These are phyloP conservation scores for Ceratorhiza oryzae-sativae DNA, from an alignment of 1,284 basidiomycete genomes.

Conservation along the genomic window DNA sequence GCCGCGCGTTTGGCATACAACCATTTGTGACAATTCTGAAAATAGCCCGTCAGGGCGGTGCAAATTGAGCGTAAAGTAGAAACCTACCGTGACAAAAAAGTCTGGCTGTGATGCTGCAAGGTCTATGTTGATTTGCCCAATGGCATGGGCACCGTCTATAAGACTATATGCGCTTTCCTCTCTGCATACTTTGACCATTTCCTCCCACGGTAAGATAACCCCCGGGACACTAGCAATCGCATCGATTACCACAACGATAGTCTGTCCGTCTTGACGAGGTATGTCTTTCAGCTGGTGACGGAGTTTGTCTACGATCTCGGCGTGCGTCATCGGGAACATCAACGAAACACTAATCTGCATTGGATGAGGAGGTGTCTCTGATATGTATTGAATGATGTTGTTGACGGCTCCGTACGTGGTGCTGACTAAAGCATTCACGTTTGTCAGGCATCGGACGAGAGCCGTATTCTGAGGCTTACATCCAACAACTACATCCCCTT, in stretches of 20 bases:
- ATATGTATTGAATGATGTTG: constrained; percentile 64
- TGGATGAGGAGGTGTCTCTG: constrained; percentile 65
- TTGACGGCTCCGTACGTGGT: constrained; percentile 72
- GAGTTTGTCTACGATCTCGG: constrained; percentile 65
- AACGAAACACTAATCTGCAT: constrained; percentile 60
- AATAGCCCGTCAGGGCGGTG: background rate
- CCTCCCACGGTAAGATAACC: constrained; percentile 78
- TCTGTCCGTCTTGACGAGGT: constrained; percentile 52
- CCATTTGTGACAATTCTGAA: constrained; percentile 86
- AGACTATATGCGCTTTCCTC: constrained; percentile 73
- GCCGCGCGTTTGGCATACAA: constrained; percentile 73
- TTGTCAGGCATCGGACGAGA: background rate
- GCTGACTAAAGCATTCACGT: constrained; percentile 55
- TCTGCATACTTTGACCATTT: constrained; percentile 72
- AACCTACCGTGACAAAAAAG: constrained; percentile 77
- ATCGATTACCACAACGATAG: constrained; percentile 79
- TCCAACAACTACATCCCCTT: constrained; percentile 59
- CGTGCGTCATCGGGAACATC: constrained; percentile 69
- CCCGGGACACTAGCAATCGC: constrained; percentile 76
- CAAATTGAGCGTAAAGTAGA: too few species aligned
- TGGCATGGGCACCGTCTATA: constrained; percentile 85
- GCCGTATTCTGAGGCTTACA: constrained; percentile 49
- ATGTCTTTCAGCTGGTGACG: constrained; percentile 53
- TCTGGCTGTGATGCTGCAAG: constrained; percentile 68
- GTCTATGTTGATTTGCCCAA: constrained; percentile 67